Evolutionary conservation across 1,139 yeast species (phyloP), one percentile per base, ranked within the genome.

Genomic region (Candida sanyaensis): DNA sequence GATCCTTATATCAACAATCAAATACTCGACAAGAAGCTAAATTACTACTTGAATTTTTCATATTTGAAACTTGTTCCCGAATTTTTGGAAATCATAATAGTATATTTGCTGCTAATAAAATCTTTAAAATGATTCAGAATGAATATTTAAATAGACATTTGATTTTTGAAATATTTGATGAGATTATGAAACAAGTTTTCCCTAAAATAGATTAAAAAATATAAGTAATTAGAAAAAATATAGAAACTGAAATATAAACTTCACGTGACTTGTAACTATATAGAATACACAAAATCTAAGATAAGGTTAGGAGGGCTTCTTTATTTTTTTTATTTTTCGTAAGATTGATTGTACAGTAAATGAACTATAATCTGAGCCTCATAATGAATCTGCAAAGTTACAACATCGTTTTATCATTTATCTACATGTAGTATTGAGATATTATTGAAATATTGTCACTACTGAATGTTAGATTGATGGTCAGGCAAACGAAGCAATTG

Each of bases 101-200:
- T 2, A 74, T 73, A 44, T 76, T 73, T 52, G 96, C 96, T 0
- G 77, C 88, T 7, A 65, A 68, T 7, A 71, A 80, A 43, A 41
- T 88, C 1, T 87, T 87, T 62, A 79, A 77, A 12, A 77, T 86
- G 81, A 57, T 88, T 8, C 98, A 92, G 61, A 88, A 89, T 59
- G 88, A 85, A 49, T 74, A 76, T 31, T 67, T 91, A 50, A 87
- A 88, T 60, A 77, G 82, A 36, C 89, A 86, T 58, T 64, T 91
- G 47, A 59, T 85, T 0, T 77, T 83, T 52, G 78, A 80, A 46
- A 49, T 88, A 2, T 59, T 88, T 21, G 68, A 66, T 33, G 61
- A 57, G 11, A 39, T 68, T 3, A 31, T 66, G 1, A 62, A 61
- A 2, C 65, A 65, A 40, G 9, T 67, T n/a, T 65, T 67, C 46